These are phyloP conservation scores for Bacidia rubella DNA, from an alignment of 495 filamentous ascomycete species.

Conservation along the genomic window DNA sequence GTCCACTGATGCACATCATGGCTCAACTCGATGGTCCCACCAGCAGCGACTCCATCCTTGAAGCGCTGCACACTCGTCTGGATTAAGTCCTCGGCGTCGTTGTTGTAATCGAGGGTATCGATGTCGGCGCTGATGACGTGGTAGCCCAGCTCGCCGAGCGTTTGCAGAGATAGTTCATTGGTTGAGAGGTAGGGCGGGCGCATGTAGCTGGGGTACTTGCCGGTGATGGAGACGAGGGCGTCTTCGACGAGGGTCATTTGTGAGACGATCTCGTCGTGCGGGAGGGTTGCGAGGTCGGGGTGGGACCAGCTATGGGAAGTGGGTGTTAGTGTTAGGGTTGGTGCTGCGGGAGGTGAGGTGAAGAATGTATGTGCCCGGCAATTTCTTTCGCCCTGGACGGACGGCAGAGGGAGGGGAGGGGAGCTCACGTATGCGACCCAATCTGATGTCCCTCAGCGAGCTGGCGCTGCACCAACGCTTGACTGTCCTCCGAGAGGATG, in stretches of 20 bases:
- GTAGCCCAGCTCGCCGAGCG: constrained; percentile 56
- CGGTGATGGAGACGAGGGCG: constrained; percentile 45
- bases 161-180: constrained; percentile 40
- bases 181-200: constrained; percentile 70
- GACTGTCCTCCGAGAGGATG: constrained; percentile 52
- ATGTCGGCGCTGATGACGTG: constrained; percentile 64
- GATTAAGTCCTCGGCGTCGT: constrained; percentile 45
- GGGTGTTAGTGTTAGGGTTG: too few relatives aligned
- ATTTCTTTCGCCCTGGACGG: too few relatives aligned
- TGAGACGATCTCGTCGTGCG: neutral
- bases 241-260: neutral
- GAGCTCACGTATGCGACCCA: constrained; percentile 64
- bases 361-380: constrained; percentile 71
- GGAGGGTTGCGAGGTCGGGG: neutral
- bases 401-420: constrained; percentile 50
- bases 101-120: constrained; percentile 66
- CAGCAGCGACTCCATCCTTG: constrained; percentile 37
- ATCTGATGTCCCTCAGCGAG: constrained; percentile 62
- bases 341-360: too few relatives aligned
- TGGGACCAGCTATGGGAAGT: neutral
- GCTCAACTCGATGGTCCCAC: neutral
- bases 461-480: constrained; percentile 55
- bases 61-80: constrained; percentile 45
- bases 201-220: constrained; percentile 78
- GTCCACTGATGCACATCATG: constrained; percentile 26